These are phyloP conservation scores for Aspergillus sp. DNA, from an alignment of 2,329 filamentous ascomycete genomes.

Conservation along the genomic window DNA sequence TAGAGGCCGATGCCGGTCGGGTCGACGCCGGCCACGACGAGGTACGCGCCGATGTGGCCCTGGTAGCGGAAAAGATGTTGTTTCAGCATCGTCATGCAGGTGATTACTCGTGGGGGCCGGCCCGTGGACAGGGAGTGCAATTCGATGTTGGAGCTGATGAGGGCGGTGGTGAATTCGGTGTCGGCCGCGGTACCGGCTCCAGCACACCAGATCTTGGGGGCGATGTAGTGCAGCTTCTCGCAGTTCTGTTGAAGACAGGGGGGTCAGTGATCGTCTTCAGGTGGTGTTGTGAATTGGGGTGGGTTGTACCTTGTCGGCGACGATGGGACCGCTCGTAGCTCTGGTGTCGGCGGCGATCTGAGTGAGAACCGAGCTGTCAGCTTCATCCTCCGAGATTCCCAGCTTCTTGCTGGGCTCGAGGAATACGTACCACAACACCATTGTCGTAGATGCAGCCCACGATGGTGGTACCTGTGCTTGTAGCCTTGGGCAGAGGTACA, in stretches of 20 bases:
- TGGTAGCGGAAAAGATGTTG: conserved; percentile 99
- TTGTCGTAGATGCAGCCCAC: conserved; percentile 96
- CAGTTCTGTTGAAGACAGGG: conserved; percentile 66
- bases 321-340: conserved; percentile 95
- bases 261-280: background rate
- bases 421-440: conserved; percentile 76
- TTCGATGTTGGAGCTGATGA: conserved; percentile 98
- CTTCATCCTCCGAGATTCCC: background rate
- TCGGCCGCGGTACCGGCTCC: conserved; percentile 96
- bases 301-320: conserved; percentile 80
- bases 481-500: conserved; percentile 93
- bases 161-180: conserved; percentile 96
- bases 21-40: conserved; percentile 94
- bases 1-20: conserved; percentile 93
- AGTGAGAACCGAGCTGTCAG: conserved; percentile 21
- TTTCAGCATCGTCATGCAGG: conserved; percentile 99
- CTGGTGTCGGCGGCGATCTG: conserved; percentile 97
- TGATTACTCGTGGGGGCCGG: conserved; percentile 94
- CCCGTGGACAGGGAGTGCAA: conserved; percentile 94
- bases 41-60: conserved; percentile 94
- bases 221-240: conserved; percentile 99
- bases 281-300: background rate
- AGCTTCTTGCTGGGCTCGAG: background rate
- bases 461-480: conserved; percentile 97
- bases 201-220: conserved; percentile 98